Base-by-base conservation (phyloP, 176 grass and related monocot species). In the Rhynchospora tenuis region DNA sequence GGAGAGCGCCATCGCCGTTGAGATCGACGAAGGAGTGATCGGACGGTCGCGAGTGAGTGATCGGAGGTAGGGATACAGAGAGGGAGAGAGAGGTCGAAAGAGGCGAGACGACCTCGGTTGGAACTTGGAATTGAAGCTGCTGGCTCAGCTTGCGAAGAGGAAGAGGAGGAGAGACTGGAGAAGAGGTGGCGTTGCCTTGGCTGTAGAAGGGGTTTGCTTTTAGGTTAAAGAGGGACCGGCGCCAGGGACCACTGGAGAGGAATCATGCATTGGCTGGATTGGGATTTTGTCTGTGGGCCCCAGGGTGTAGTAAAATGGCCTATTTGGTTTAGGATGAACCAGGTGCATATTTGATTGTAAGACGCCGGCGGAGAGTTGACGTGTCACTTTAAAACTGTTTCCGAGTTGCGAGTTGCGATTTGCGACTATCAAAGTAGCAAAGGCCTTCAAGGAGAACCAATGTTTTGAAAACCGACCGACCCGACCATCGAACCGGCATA, bases 1-100 rank as follows among this genome's bases (percentile, higher is more conserved):
- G 51, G 96, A 95, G 89, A 99, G 93, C 9, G 96, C 86, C 96
- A 99, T 99, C 22, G 80, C 47, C 73, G 73, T 48, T 12, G 31
- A 60, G 28, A 82, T 64, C 38, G 58, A 52, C 52, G 75, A 29
- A 57, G 51, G 51, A 59, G 50, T 28, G 74, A 78, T 78, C 73
- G 45, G 13, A 24, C 12, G 46, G 23, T 23, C 11, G 19, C 57
- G 50, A 61, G 10, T 73, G 50, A 61, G 10, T 73, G 52, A 63
- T 76, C 70, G 73, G 20, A 62, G 14, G 58, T 10, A 42, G n/a
- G 52, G 20, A 52, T 67, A 84, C 67, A 16, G 65, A 61, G 13
- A 64, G 42, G 51, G 28, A 56, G 17, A 71, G 68, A 63, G 15
- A 9, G 33, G 33, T 38, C 33, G 83, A 52, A 31, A 71, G 26